These are phyloP conservation scores for Thielaviopsis euricoi DNA, from an alignment of 2,329 filamentous ascomycete genomes.

Conservation along the genomic window DNA sequence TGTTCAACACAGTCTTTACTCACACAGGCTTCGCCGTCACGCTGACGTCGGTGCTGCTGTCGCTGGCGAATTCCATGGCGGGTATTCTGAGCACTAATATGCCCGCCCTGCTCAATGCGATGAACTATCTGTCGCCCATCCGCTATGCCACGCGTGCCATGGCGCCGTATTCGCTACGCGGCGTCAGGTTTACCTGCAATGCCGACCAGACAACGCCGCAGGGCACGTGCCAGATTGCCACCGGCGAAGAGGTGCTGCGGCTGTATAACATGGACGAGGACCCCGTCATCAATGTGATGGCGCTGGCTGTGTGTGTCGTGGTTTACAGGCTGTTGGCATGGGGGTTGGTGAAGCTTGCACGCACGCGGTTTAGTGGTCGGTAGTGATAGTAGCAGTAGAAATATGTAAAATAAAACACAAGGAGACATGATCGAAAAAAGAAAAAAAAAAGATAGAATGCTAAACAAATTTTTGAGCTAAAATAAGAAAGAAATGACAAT, in stretches of 20 bases:
- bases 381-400: neutral
- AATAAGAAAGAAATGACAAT: no score
- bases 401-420: neutral
- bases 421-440: no score
- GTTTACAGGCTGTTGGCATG: conserved; percentile 50
- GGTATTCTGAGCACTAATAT: conserved; percentile 57
- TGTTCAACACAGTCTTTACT: conserved; percentile 61
- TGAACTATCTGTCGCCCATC: conserved; percentile 58
- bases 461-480: no score
- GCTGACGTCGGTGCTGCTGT: conserved; percentile 51
- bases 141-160: conserved; percentile 54
- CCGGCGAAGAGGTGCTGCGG: conserved; percentile 48
- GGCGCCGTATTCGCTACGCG: conserved; percentile 45
- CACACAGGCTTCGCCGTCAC: conserved; percentile 67
- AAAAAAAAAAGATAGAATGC: no score
- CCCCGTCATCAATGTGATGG: conserved; percentile 43
- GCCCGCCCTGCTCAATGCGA: conserved; percentile 44
- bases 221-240: conserved; percentile 47
- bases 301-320: conserved; percentile 45
- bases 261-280: conserved; percentile 51
- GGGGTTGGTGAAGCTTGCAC: conserved; percentile 35
- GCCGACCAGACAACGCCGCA: conserved; percentile 39
- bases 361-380: conserved; percentile 27
- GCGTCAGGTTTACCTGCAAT: conserved; percentile 47
- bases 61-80: conserved; percentile 53